Evolutionary conservation across 139 green algal species (phyloP), one percentile per base, ranked within the genome.

Genomic region (Chlorella sorokiniana): DNA sequence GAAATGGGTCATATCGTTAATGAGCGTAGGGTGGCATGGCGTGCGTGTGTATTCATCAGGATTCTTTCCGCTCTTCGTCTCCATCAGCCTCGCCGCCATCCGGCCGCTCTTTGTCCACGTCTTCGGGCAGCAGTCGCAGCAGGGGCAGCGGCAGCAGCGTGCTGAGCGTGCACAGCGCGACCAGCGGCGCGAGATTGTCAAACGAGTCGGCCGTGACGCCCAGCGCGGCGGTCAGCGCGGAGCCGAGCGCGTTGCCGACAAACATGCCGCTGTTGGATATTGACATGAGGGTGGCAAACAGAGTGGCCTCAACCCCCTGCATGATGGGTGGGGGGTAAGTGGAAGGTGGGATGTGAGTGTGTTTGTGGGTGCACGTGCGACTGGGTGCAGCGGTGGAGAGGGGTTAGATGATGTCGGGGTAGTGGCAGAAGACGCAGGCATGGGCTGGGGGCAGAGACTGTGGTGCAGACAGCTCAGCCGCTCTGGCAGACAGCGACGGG

Each of bases 251-350:
- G 1, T 81, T 86, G 5, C 92, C 92, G 0, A 86, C 40, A 51
- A 94, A 94, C 18, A 68, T 56, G 40, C 93, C 96, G 44, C 88
- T 91, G 82, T 99, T 99, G 40, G 95, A 86, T 1, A 99, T 85
- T 9, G 74, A 92, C 96, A 99, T 99, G 33, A 99, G 89, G 2
- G 95, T 95, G 14, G 96, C 96, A 89, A 99, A 99, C 11, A 99
- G 91, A 1, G 96, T 98, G 20, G 96, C 96, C 88, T 99, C 96
- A 27, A 99, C 94, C 2, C 95, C 95, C 92, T 95, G 80, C 41
- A 65, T 0, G 45, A 22, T 25, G 41, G 37, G 51, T 0, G 7
- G 40, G 2, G 52, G 78, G 52, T 23, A 4, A 22, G 77, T 18
- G 31, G 77, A 23, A 40, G n/a, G n/a, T n/a, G n/a, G n/a, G n/a